A percentile compares a stretch with the other conserved stretches of the same genome.
Evolutionary conservation across 208 protist genomes (phyloP).

Genomic region (Trypanosoma caninum): DNA sequence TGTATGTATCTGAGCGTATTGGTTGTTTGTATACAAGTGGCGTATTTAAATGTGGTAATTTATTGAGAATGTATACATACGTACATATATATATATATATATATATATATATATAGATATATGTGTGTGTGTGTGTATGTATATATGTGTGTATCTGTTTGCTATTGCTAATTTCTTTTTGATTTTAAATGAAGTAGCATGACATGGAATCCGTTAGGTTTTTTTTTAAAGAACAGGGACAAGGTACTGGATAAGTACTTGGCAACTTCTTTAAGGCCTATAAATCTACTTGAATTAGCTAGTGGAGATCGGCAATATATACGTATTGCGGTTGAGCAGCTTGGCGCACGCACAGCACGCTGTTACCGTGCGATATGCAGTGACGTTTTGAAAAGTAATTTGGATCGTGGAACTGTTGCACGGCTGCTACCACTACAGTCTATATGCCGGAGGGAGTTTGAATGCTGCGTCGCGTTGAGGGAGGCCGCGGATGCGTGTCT

Average conservation of each 20-base stretch:
- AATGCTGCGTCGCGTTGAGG: slow-evolving; percentile 48
- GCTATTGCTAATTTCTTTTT: slow-evolving; percentile 12
- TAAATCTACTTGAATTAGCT: slow-evolving; percentile 43
- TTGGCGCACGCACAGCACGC: slow-evolving; percentile 70
- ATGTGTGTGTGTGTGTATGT: neutral
- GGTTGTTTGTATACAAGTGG: no score
- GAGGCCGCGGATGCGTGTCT: slow-evolving; percentile 35
- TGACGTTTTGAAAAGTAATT: slow-evolving; percentile 34
- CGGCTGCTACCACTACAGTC: slow-evolving; percentile 48
- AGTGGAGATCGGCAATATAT: slow-evolving; percentile 22
- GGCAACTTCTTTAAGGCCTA: slow-evolving; percentile 34
- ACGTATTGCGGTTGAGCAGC: slow-evolving; percentile 35
- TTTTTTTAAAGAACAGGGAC: neutral
- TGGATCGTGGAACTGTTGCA: slow-evolving; percentile 37
- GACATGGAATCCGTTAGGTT: slow-evolving; percentile 9
- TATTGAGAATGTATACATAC: no score
- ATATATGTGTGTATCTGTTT: neutral
- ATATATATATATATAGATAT: slow-evolving; percentile 2
- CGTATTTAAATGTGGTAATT: no score
- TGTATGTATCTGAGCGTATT: no score
- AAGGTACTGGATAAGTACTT: slow-evolving; percentile 36
- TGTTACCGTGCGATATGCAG: slow-evolving; percentile 55
- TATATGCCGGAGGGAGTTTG: slow-evolving; percentile 71
- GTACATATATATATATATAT: no score
- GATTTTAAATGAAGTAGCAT: slow-evolving; percentile 24